Percentiles rank a stretch among this genome's conserved stretches.
Evolutionary conservation across 768 basidiomycete species (phyloP).

Genomic region (Guyanaporus albipodus): DNA sequence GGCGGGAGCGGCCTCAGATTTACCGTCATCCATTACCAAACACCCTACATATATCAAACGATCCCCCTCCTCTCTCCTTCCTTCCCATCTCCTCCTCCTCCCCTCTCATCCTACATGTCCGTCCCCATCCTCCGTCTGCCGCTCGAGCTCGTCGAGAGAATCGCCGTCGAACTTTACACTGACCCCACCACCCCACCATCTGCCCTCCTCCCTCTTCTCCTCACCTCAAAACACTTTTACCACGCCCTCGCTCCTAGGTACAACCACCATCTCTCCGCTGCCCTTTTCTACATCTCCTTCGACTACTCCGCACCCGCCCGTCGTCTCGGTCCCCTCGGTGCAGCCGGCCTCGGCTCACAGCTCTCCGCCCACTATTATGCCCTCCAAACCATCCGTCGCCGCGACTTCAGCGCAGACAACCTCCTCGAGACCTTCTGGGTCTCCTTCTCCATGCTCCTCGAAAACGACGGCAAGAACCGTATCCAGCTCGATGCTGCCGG

Average conservation of each 20-base stretch:
- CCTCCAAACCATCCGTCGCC: conserved; percentile 29
- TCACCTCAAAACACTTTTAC: conserved; percentile 40
- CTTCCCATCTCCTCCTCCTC: background rate
- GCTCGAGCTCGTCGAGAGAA: conserved; percentile 44
- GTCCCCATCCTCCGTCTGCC: conserved; percentile 34
- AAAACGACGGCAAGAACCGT: conserved; percentile 66
- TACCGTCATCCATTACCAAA: too few relatives aligned
- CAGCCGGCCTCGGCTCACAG: conserved; percentile 33
- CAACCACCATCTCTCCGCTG: conserved; percentile 42
- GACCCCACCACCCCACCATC: conserved; percentile 27
- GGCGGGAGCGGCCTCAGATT: too few relatives aligned
- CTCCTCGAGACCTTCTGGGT: conserved; percentile 39
- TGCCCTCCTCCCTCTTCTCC: conserved; percentile 46
- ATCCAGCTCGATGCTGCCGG: conserved; percentile 52
- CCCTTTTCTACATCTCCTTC: conserved; percentile 55
- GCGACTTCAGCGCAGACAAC: conserved; percentile 32
- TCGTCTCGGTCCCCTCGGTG: conserved; percentile 44
- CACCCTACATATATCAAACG: background rate
- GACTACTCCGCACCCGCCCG: conserved; percentile 50
- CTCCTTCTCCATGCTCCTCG: conserved; percentile 53
- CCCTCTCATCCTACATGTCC: conserved; percentile 16
- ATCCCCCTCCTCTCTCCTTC: background rate
- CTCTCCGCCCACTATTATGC: conserved; percentile 37
- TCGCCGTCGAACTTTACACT: conserved; percentile 44
- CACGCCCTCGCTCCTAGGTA: conserved; percentile 26